Base-by-base conservation (phyloP, 805 yeast genomes). In the Osmozyma mogii region DNA sequence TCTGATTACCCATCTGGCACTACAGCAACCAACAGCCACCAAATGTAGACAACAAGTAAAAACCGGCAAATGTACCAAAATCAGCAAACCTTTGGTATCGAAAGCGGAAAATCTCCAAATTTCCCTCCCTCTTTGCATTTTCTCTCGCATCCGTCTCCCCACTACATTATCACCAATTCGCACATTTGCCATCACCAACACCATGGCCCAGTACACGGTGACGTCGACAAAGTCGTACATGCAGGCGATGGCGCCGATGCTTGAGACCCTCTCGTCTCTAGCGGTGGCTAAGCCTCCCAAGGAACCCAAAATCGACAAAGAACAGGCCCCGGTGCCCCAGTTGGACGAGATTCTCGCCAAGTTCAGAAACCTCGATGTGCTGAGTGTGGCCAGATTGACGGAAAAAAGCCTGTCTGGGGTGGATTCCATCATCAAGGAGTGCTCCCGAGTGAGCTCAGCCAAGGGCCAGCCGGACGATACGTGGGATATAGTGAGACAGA, bases 201-300 rank as follows among this genome's bases (percentile, higher is more conserved):
- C 21, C 6, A 61, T 61, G 66, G 59, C 65, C 4, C 48, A 60
- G 23, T 63, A 63, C 39, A 52, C 58, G 27, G 80, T 68, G 6
- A 60, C 70, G 9, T 79, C 88, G 1, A 79, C 88, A 7, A 70
- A 73, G 52, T 80, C 92, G 14, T 82, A 72, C 52, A 73, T 82
- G 81, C 72, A 71, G 48, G 89, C 92, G 12, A 79, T 82, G 85
- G 71, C 68, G 49, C 69, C 75, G 2, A 72, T 82, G 78, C 59
- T 72, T n/a, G 73, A 69, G 5, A 51, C 66, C 1, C 47, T 76
- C 33, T 49, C 23, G 53, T 3, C 36, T 9, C 36, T 41, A 4
- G 31, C 34, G 10, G 32, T 19, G 7, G 17, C 23, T 10, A 22
- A 22, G 16, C 21, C 27, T 17, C 36, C 24, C 13, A 62, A 58